Evolutionary conservation across 805 yeast species (phyloP), one percentile per base, ranked within the genome.

Genomic region (Monosporozyma siamensis): DNA sequence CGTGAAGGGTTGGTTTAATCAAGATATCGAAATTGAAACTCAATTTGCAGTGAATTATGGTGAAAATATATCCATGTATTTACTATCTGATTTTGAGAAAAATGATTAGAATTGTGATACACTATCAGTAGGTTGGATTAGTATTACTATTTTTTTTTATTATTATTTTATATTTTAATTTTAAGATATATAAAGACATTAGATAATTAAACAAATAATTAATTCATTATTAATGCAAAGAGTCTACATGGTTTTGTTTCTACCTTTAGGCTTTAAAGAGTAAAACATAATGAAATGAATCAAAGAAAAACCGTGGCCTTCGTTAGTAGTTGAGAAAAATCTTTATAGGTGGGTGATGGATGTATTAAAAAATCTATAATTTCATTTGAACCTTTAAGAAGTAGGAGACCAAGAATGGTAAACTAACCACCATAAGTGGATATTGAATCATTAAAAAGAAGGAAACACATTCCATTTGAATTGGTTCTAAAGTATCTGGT

Each of bases 391-490:
- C 65, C 42, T 61, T 60, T 31, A 63, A 38, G 46, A 58, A 63
- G 31, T 60, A 63, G 6, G 63, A 56, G 2, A 59, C 65, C 40
- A 84, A 67, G 44, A 86, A 73, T 10, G 96, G 92, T 50, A 89
- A 58, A 17, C 89, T 74, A 8, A 89, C 59, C 10, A 77, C 76
- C 54, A 89, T 63, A 4, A 78, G 51, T 1, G 80, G 67, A 56
- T 90, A 90, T 58, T 87, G 95, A 15, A 74, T 70, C 55, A 90
- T 75, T 48, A 89, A 69, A 24, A 76, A 71, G 24, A 87, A 68
- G 0, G 96, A 92, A 40, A 87, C 69, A 58, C 94, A 83, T 58
- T 90, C 95, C 80, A 90, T 79, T 60, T 88, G 74, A 5, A 58
- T 45, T 37, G 69, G 67, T 6, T 65, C 68, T n/a, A 43, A 43